A percentile compares a stretch with the other conserved stretches of the same genome.
These are phyloP conservation scores for Lasiodiplodia sp. DNA, from an alignment of 2,329 filamentous ascomycete species.

Conservation along the genomic window DNA sequence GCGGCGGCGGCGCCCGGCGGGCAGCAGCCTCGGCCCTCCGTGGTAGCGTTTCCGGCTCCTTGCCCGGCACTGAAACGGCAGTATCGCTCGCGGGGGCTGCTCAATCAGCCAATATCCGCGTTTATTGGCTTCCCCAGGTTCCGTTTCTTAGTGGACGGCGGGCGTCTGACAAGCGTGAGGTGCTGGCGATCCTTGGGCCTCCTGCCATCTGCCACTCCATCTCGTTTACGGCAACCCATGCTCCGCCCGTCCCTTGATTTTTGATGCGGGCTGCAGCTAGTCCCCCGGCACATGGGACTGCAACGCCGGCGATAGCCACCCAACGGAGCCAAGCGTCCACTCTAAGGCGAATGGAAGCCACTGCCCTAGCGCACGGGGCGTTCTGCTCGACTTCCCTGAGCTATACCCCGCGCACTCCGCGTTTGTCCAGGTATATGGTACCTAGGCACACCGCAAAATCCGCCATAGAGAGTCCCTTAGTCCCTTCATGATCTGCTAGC, in stretches of 20 bases:
- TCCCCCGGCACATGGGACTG: slow-evolving; percentile 28
- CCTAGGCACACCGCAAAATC: slow-evolving; percentile 42
- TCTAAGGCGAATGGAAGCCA: slow-evolving; percentile 24
- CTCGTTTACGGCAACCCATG: slow-evolving; percentile 31
- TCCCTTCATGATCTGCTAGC: slow-evolving; percentile 11
- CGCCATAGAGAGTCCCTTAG: slow-evolving; percentile 21
- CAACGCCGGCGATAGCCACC: slow-evolving; percentile 28
- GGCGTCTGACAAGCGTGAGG: slow-evolving; percentile 30
- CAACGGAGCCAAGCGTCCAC: slow-evolving; percentile 31
- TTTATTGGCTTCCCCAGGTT: slow-evolving; percentile 39
- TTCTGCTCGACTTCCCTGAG: slow-evolving; percentile 34
- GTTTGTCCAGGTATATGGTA: slow-evolving; percentile 46
- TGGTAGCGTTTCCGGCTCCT: slow-evolving; percentile 8
- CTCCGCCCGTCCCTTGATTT: slow-evolving; percentile 30
- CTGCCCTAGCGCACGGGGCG: slow-evolving; percentile 27
- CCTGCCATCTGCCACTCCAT: slow-evolving; percentile 29
- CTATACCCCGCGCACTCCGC: slow-evolving; percentile 45
- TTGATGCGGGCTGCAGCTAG: slow-evolving; percentile 29
- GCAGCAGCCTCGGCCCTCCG: slow-evolving; percentile 1
- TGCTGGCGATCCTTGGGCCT: slow-evolving; percentile 29
- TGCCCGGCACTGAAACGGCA: slow-evolving; percentile 26
- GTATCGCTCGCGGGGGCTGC: slow-evolving; percentile 24
- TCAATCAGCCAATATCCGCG: slow-evolving; percentile 47
- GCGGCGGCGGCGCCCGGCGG: slow-evolving; percentile 11
- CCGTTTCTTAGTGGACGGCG: slow-evolving; percentile 25